These are phyloP conservation scores for Papiliotrema laurentii DNA, from an alignment of 1,284 basidiomycete species.

Conservation along the genomic window DNA sequence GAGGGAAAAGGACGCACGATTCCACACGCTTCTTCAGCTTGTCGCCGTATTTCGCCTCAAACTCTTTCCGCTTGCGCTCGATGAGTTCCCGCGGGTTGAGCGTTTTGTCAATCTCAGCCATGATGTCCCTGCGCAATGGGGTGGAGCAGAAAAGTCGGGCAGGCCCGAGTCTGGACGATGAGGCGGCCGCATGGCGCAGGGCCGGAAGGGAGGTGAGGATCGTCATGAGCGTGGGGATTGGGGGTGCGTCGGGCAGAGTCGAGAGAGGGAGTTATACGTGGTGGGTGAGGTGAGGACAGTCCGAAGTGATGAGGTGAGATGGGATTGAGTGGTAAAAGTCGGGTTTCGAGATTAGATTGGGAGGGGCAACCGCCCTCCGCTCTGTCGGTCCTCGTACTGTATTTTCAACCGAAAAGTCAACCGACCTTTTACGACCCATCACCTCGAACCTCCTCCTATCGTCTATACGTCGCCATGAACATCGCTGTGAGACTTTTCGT, in stretches of 20 bases:
- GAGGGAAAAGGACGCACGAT: conserved; percentile 33
- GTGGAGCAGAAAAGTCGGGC: conserved; percentile 8
- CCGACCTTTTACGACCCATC: not conserved
- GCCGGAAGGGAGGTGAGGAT: not conserved
- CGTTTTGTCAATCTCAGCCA: conserved; percentile 31
- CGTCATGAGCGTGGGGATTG: too few species aligned
- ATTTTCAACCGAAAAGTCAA: too few species aligned
- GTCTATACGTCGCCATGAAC: not conserved
- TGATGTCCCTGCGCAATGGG: conserved; percentile 15
- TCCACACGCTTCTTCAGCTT: conserved; percentile 43
- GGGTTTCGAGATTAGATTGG: not conserved
- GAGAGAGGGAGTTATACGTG: too few species aligned
- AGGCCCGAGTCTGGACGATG: not conserved
- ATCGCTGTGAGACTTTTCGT: conserved; percentile 2
- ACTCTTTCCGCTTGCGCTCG: conserved; percentile 39
- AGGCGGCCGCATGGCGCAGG: conserved; percentile 1
- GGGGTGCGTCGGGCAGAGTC: too few species aligned
- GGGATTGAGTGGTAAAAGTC: conserved; percentile 2
- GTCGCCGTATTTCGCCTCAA: conserved; percentile 46
- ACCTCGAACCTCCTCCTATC: not conserved
- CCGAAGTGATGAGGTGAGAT: not conserved
- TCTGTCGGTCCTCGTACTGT: not conserved
- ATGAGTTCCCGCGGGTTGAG: conserved; percentile 43
- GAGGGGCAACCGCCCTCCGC: not conserved
- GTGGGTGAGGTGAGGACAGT: too few species aligned